phyloP scores from a whole-genome alignment of 2,329 filamentous ascomycete genomes.

The Ophiocordyceps camponoti-rufipedis region DNA sequence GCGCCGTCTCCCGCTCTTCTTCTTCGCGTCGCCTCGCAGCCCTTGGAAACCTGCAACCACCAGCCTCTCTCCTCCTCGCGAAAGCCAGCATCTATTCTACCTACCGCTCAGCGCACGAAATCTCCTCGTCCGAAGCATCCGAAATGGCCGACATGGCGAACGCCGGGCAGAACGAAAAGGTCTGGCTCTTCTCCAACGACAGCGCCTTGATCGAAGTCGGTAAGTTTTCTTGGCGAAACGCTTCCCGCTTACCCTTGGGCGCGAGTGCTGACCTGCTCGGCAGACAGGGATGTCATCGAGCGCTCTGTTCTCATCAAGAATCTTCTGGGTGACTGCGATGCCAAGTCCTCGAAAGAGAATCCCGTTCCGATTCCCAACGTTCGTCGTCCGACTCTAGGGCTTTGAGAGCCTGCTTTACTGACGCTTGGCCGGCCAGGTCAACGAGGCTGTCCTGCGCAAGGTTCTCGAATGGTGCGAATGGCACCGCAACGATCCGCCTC shows the following conservation, averaged over 20 bases:
- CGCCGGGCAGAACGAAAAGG: conserved; percentile 13
- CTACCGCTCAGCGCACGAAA: not conserved
- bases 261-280: conserved; percentile 1
- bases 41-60: not conserved
- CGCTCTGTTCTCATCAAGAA: conserved; percentile 95
- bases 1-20: no score
- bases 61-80: not conserved
- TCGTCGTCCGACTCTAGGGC: conserved; percentile 9
- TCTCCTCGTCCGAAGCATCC: not conserved
- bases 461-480: conserved; percentile 97
- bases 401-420: not conserved
- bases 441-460: conserved; percentile 84
- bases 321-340: conserved; percentile 80
- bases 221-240: conserved; percentile 12
- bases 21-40: no score
- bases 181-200: conserved; percentile 35
- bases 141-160: conserved; percentile 1
- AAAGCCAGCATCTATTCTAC: not conserved
- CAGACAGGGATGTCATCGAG: conserved; percentile 72
- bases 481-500: conserved; percentile 77
- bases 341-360: conserved; percentile 32
- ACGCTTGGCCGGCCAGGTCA: conserved; percentile 37
- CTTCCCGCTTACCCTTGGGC: not conserved
- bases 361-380: conserved; percentile 80
- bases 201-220: conserved; percentile 25